These are phyloP conservation scores for Gentiana dahurica DNA, from an alignment of 257 asterid species.

Conservation along the genomic window DNA sequence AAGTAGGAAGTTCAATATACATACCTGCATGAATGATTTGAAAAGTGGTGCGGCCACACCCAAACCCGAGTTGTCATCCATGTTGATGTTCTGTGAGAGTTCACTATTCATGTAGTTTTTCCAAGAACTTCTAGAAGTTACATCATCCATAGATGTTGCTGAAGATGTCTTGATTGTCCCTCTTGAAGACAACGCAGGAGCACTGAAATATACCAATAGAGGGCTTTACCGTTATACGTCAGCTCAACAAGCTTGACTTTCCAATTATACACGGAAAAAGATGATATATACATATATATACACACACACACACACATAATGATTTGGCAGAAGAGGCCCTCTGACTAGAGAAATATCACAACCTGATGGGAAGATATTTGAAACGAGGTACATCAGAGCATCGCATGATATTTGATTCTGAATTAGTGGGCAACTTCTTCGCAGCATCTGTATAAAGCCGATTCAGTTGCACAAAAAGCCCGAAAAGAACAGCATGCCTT, in stretches of 20 bases:
- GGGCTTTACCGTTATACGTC: slow-evolving; percentile 6
- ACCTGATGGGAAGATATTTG: slow-evolving; percentile 99
- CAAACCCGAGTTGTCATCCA: slow-evolving; percentile 61
- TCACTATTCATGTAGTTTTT: slow-evolving; percentile 58
- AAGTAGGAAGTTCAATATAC: no score
- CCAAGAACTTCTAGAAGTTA: slow-evolving; percentile 80
- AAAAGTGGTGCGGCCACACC: slow-evolving; percentile 94
- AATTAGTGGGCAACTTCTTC: slow-evolving; percentile 74
- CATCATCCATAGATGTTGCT: slow-evolving; percentile 61
- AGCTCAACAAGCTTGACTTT: neutral
- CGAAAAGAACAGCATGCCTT: slow-evolving; percentile 90
- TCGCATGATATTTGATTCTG: slow-evolving; percentile 91
- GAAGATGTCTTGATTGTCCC: slow-evolving; percentile 45
- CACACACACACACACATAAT: neutral
- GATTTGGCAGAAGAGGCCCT: neutral
- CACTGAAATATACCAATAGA: slow-evolving; percentile 35
- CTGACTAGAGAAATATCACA: slow-evolving; percentile 7
- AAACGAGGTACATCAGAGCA: slow-evolving; percentile 96
- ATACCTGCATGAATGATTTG: slow-evolving; percentile 97
- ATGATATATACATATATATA: no score
- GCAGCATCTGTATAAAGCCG: slow-evolving; percentile 59
- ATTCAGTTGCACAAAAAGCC: slow-evolving; percentile 93
- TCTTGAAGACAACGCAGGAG: slow-evolving; percentile 85
- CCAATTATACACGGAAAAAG: no score
- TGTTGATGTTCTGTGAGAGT: slow-evolving; percentile 47